phyloP scores from a whole-genome alignment of 169 alveolate species.

The Cryptosporidium felis region DNA sequence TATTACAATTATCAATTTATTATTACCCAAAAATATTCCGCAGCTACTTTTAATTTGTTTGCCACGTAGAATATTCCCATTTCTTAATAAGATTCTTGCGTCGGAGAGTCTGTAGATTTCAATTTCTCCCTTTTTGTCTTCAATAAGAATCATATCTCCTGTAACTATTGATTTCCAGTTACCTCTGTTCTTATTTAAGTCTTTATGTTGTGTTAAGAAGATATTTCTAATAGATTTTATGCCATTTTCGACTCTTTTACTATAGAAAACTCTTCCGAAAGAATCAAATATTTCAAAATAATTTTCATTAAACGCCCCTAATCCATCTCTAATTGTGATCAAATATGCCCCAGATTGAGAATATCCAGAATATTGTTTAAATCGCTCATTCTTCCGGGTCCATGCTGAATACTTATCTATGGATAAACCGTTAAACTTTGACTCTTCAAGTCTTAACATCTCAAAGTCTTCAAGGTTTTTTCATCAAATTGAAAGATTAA shows the following conservation, averaged over 20 bases:
- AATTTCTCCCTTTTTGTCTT: background rate
- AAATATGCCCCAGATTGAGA: conserved; percentile 19
- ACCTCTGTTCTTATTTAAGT: background rate
- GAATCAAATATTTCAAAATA: conserved; percentile 6
- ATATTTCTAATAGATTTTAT: conserved; percentile 8
- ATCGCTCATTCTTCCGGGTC: no score
- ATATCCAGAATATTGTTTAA: background rate
- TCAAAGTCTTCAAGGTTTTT: no score
- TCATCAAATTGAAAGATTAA: no score
- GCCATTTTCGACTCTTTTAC: background rate
- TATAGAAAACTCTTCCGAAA: background rate
- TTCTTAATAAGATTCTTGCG: background rate
- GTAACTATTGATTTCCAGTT: no score
- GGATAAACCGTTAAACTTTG: background rate
- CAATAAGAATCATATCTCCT: conserved; percentile 29
- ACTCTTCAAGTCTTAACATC: conserved; percentile 34
- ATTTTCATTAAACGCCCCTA: background rate
- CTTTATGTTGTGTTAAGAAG: background rate
- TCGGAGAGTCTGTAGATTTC: background rate
- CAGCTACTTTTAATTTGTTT: background rate
- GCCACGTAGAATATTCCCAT: background rate
- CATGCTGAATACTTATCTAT: background rate
- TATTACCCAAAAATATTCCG: background rate
- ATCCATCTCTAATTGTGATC: background rate
- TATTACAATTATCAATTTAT: conserved; percentile 7